These are phyloP conservation scores for Penicillium brevicompactum DNA, from an alignment of 2,329 filamentous ascomycete species.

Conservation along the genomic window DNA sequence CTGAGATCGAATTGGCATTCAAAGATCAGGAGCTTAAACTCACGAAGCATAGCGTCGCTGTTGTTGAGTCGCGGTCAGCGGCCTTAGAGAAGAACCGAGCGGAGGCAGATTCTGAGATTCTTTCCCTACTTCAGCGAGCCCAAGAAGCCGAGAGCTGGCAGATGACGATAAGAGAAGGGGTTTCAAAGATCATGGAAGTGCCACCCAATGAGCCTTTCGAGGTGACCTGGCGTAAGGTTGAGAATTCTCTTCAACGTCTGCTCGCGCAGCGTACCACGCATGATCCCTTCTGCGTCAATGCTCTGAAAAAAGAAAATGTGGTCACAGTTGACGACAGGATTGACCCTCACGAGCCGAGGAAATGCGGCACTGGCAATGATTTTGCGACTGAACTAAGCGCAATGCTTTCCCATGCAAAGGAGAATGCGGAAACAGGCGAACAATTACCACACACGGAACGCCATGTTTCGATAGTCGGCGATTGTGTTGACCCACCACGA, in stretches of 20 bases:
- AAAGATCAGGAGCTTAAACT: slow-evolving; percentile 35
- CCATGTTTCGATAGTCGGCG: neutral
- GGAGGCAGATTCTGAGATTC: slow-evolving; percentile 27
- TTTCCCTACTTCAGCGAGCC: slow-evolving; percentile 25
- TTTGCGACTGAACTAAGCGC: neutral
- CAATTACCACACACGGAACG: neutral
- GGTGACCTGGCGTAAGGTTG: slow-evolving; percentile 23
- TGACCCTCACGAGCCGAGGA: neutral
- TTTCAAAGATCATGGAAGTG: slow-evolving; percentile 20
- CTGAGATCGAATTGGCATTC: slow-evolving; percentile 16
- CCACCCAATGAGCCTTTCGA: slow-evolving; percentile 18
- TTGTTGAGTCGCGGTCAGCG: slow-evolving; percentile 13
- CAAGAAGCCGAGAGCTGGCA: slow-evolving; percentile 29
- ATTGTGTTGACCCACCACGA: neutral
- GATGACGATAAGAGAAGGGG: slow-evolving; percentile 21
- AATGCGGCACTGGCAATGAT: neutral
- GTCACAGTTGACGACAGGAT: neutral
- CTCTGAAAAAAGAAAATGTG: neutral
- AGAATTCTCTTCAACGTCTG: slow-evolving; percentile 15
- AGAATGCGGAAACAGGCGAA: neutral
- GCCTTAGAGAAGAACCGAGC: slow-evolving; percentile 22
- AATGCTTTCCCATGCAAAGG: neutral
- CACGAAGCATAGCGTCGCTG: slow-evolving; percentile 11
- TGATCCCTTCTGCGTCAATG: neutral
- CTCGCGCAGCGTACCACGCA: neutral